Percentiles rank a stretch among this genome's conserved stretches.
Evolutionary conservation across 768 basidiomycete genomes (phyloP).

Genomic region (Phaeolepiota aurea): DNA sequence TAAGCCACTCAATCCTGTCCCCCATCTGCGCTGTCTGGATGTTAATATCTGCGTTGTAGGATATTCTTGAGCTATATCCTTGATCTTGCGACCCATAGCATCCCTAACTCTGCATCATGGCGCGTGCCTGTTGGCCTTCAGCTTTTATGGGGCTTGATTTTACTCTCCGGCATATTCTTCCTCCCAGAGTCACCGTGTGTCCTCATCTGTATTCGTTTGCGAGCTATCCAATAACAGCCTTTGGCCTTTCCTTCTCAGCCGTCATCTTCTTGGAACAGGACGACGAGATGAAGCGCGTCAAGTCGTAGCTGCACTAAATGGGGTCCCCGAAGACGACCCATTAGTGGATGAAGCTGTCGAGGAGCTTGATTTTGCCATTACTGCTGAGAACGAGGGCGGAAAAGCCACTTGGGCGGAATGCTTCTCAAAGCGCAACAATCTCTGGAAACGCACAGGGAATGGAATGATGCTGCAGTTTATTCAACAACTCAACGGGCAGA

Average conservation of each 20-base stretch:
- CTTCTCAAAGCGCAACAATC: slow-evolving; percentile 56
- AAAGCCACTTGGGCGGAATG: slow-evolving; percentile 75
- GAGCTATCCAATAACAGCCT: neutral
- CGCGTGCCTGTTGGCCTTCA: slow-evolving; percentile 70
- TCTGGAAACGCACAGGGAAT: slow-evolving; percentile 69
- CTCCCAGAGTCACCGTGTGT: slow-evolving; percentile 72
- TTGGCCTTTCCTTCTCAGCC: slow-evolving; percentile 26
- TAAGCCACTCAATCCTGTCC: slow-evolving; percentile 15
- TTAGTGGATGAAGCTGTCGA: slow-evolving; percentile 52
- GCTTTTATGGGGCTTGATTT: slow-evolving; percentile 56
- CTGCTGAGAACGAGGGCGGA: slow-evolving; percentile 71
- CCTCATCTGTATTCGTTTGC: neutral
- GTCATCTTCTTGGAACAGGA: slow-evolving; percentile 59
- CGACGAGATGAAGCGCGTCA: slow-evolving; percentile 43
- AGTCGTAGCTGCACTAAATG: slow-evolving; percentile 62
- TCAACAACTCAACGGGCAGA: slow-evolving; percentile 75
- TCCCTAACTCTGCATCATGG: slow-evolving; percentile 60
- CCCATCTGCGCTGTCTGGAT: neutral
- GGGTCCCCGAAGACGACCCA: slow-evolving; percentile 47
- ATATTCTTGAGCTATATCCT: slow-evolving; percentile 67
- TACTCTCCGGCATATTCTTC: slow-evolving; percentile 66
- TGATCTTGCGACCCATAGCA: slow-evolving; percentile 54
- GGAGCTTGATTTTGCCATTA: slow-evolving; percentile 59
- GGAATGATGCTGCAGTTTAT: slow-evolving; percentile 84
- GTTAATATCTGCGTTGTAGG: slow-evolving; percentile 21